Conservation (phyloP, 176 grass and related monocot species). For the Bothriochloa decipiens region DNA sequence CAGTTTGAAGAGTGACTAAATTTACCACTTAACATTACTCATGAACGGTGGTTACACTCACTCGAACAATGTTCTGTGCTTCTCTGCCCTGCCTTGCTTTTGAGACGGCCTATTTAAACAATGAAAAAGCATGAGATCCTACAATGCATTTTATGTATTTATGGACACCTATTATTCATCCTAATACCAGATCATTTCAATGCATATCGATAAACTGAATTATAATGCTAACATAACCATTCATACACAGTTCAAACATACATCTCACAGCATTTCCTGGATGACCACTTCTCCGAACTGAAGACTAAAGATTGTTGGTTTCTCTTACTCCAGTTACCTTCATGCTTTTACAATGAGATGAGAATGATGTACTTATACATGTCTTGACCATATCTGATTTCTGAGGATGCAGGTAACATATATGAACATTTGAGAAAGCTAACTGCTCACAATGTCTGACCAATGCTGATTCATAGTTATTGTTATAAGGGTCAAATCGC, state of each 20-base stretch:
- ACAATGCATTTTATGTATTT: not conserved
- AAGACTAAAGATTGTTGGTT: not conserved
- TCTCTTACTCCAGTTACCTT: constrained; percentile 6
- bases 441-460: not conserved
- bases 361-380: constrained; percentile 4
- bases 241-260: not conserved
- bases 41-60: constrained; percentile 46
- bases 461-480: not conserved
- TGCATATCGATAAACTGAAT: not conserved
- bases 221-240: not conserved
- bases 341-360: not conserved
- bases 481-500: not conserved
- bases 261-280: not conserved
- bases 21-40: constrained; percentile 13
- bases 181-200: not conserved
- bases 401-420: not conserved
- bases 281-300: not conserved
- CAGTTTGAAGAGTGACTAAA: constrained; percentile 33
- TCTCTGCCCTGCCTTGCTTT: constrained; percentile 91
- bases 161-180: not conserved
- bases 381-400: not conserved
- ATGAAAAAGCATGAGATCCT: constrained; percentile 26
- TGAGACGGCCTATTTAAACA: constrained; percentile 65
- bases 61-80: constrained; percentile 75
- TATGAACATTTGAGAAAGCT: not conserved